These are phyloP conservation scores for Trichoderma cornu-damae DNA, from an alignment of 2,329 filamentous ascomycete genomes.

Conservation along the genomic window DNA sequence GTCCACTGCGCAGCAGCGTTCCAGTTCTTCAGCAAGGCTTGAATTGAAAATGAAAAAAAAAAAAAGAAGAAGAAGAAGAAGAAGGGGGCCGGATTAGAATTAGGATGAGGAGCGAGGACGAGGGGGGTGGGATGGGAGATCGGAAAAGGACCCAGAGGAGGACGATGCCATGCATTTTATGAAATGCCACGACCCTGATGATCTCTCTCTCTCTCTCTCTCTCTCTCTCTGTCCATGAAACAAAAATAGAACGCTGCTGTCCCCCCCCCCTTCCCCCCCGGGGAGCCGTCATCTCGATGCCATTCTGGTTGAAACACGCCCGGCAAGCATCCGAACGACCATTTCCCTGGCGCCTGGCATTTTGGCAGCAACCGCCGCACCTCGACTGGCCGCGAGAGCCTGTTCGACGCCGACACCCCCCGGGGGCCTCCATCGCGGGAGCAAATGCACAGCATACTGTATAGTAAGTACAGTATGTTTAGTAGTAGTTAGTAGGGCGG, in stretches of 20 bases:
- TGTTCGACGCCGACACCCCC: background rate
- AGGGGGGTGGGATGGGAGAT: too few species aligned
- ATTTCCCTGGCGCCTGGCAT: background rate
- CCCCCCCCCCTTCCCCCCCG: too few species aligned
- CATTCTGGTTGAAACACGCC: too few species aligned
- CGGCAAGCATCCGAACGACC: slow-evolving; percentile 9
- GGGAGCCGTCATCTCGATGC: too few species aligned
- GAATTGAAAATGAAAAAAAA: background rate
- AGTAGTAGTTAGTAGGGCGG: too few species aligned
- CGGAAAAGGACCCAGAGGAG: background rate
- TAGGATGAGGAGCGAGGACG: slow-evolving; percentile 10
- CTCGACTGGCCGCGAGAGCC: background rate
- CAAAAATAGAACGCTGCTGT: slow-evolving; percentile 7
- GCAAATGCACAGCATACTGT: too few species aligned
- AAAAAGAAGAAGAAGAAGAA: background rate
- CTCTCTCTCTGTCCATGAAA: slow-evolving; percentile 12
- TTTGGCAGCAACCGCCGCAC: background rate
- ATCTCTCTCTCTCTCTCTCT: too few species aligned
- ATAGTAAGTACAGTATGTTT: too few species aligned
- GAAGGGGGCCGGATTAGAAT: background rate
- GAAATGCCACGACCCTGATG: too few species aligned
- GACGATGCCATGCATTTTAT: slow-evolving; percentile 2
- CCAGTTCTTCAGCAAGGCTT: background rate
- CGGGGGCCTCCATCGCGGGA: too few species aligned
- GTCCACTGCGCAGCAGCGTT: slow-evolving; percentile 13